Percentiles rank a stretch among this genome's conserved stretches.
Conservation (phyloP, 768 basidiomycete species). For the Psilocybe cyanescens region DNA sequence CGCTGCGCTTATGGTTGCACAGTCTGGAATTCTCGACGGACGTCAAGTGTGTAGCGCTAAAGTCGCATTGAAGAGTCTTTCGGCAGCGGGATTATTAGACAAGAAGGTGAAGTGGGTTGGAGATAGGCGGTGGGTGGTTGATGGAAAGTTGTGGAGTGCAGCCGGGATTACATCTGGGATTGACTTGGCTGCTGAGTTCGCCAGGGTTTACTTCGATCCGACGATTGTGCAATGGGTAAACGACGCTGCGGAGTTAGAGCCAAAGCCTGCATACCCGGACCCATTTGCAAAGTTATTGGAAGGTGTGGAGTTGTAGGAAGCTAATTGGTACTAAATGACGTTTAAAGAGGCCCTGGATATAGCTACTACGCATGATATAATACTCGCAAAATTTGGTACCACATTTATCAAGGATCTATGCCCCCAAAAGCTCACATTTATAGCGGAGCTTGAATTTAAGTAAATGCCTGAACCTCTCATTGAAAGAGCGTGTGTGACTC, state of each 20-base stretch:
- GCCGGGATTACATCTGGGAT: constrained; percentile 29
- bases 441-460: not conserved
- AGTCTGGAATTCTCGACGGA: constrained; percentile 27
- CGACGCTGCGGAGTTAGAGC: constrained; percentile 22
- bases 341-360: too few species aligned
- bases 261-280: constrained; percentile 27
- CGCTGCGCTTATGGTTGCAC: constrained; percentile 22
- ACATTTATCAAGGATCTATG: too few species aligned
- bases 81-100: constrained; percentile 14
- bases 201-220: constrained; percentile 23
- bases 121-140: constrained; percentile 26
- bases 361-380: too few species aligned
- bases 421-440: too few species aligned
- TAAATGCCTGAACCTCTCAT: constrained; percentile 5
- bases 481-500: too few species aligned
- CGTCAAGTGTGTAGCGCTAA: constrained; percentile 26
- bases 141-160: constrained; percentile 32
- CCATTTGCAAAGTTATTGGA: constrained; percentile 23
- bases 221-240: constrained; percentile 21
- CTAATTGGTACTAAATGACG: too few species aligned
- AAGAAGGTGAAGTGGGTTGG: constrained; percentile 30
- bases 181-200: constrained; percentile 30
- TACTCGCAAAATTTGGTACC: too few species aligned
- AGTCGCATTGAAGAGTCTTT: constrained; percentile 11
- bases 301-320: constrained; percentile 17